Base-by-base conservation (phyloP, 2,329 filamentous ascomycete genomes). In the Lachnellula cervina region DNA sequence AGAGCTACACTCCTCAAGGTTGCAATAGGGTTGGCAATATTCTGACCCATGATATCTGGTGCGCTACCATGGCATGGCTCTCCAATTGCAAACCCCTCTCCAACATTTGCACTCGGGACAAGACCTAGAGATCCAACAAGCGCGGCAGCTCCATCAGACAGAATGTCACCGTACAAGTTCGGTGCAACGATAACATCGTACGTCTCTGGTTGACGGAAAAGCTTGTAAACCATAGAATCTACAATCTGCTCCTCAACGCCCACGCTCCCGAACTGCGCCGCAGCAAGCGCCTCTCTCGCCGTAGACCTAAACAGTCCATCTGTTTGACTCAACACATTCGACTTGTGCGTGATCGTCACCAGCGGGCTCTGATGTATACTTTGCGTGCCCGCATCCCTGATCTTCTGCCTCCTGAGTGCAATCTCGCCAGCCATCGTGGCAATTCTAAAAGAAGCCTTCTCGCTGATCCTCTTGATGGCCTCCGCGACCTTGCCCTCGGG, bases 171-270 rank as follows among this genome's bases (percentile, higher is more conserved):
- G 76, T 99, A 97, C 59, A 99, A 82, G 77, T 97, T 97, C 51
- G 93, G 94, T 8, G 93, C 94, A 47, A 99, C 94, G 66, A 99
- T 96, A 64, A 97, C 93, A 72, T 99, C 94, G 83, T 97, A 99
- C 69, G 87, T 88, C 69, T 87, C 82, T 44, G 94, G 94, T 75
- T 97, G 90, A 60, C 93, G 90, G 85, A 97, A 97, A 55, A 99
- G 88, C 80, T 97, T 97, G 84, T 97, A 97, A 56, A 97, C 91
- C 94, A 99, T 99, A 59, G 88, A 93, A 76, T 99, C 94, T 61
- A 99, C 93, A 66, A 99, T 99, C 78, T 99, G 94, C 80, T 97
- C 94, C 75, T 97, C 94, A 53, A 97, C 80, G 43, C 76, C 75
- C 52, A 96, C 77, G 50, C 73, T 74, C 58, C 75, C 73, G 77